Conservation (phyloP, 805 yeast species). For the Candida awuae region DNA sequence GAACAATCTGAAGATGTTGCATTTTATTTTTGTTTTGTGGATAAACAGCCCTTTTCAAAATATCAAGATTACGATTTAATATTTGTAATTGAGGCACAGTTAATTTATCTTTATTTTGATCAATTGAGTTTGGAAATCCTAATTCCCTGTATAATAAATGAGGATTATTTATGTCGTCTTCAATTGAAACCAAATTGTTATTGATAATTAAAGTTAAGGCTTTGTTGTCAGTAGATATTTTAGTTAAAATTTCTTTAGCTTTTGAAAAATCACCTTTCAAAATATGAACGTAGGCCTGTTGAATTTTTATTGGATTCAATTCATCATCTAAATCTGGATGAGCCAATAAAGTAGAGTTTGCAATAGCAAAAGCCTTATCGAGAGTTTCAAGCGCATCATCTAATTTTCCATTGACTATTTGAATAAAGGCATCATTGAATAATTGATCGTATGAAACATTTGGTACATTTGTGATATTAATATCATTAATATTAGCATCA, state of each 20-base stretch:
- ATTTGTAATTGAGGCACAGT: conserved; percentile 34
- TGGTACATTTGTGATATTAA: conserved; percentile 13
- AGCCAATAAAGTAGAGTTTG: conserved; percentile 32
- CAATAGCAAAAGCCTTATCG: conserved; percentile 36
- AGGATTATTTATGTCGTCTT: conserved; percentile 9
- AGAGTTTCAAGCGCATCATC: conserved; percentile 36
- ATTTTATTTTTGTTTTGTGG: not conserved
- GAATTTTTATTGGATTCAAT: conserved; percentile 52
- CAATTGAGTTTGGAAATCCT: conserved; percentile 25
- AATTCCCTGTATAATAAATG: conserved; percentile 27
- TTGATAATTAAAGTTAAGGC: conserved; percentile 10
- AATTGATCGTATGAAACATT: conserved; percentile 43
- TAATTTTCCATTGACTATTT: conserved; percentile 35
- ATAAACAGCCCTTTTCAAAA: not conserved
- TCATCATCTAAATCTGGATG: conserved; percentile 42
- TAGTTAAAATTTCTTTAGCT: conserved; percentile 31
- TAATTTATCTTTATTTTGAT: conserved; percentile 25
- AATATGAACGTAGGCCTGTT: conserved; percentile 49
- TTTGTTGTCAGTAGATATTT: conserved; percentile 3
- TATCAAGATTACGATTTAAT: conserved; percentile 33
- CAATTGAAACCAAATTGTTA: conserved; percentile 32
- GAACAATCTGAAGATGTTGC: conserved; percentile 27
- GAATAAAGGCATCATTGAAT: conserved; percentile 52
- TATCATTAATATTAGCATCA: not conserved
- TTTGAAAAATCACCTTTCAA: conserved; percentile 28